A percentile compares a stretch with the other conserved stretches of the same genome.
Conservation (phyloP, 306 rosid species). For the Prunus davidiana region DNA sequence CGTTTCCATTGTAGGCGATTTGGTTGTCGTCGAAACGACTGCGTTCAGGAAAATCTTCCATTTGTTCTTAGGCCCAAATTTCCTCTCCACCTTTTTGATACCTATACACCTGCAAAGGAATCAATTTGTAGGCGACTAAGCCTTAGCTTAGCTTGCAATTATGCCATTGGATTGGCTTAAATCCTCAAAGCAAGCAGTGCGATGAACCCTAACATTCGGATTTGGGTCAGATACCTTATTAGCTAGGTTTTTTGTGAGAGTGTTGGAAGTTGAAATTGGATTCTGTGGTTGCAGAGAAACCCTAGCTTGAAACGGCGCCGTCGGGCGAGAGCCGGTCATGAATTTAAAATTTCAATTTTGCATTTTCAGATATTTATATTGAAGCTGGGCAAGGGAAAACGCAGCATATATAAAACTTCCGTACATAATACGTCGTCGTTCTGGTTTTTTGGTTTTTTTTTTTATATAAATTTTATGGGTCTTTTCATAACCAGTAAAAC, state of each 20-base stretch:
- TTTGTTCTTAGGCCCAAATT: background rate
- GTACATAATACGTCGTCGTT: background rate
- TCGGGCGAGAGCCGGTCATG: background rate
- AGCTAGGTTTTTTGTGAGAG: conserved; percentile 4
- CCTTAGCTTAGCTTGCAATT: background rate
- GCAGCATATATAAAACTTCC: too few relatives aligned
- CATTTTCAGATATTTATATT: conserved; percentile 3
- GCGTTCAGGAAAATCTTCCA: conserved; percentile 34
- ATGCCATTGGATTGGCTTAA: background rate
- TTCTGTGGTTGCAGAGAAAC: conserved; percentile 18
- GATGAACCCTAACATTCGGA: background rate
- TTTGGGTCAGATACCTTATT: background rate
- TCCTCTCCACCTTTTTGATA: background rate
- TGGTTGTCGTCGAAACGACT: conserved; percentile 23
- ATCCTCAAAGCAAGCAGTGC: background rate
- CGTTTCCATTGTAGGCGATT: conserved; percentile 19
- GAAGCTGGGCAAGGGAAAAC: too few relatives aligned
- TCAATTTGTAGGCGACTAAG: background rate
- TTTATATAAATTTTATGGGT: too few relatives aligned
- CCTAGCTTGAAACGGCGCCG: conserved; percentile 16
- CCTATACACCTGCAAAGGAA: conserved; percentile 1
- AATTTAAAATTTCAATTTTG: conserved; percentile 4
- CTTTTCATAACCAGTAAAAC: too few relatives aligned
- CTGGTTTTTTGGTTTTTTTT: background rate
- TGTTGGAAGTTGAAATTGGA: background rate